Base-by-base conservation (phyloP, 2,329 filamentous ascomycete genomes). In the Talaromyces verruculosus region DNA sequence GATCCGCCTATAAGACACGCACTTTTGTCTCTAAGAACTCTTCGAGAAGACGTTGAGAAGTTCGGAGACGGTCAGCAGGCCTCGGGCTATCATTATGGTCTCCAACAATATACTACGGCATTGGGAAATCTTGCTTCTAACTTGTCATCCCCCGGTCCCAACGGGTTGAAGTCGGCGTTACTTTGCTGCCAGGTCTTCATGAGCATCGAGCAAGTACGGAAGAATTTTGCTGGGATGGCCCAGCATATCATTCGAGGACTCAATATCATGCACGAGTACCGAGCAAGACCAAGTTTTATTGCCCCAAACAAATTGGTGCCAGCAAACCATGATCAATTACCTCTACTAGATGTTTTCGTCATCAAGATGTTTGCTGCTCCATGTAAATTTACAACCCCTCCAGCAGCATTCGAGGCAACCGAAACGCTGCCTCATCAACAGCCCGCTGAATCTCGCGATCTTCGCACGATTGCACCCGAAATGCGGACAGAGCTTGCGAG, bases 111-210 rank as follows among this genome's bases (percentile, higher is more conserved):
- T 28, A 35, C 37, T 25, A 59, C 37, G 5, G 59, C 64, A 22
- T 51, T 65, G 19, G 49, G 59, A 0, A 41, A 30, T 13, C 64
- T 65, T 37, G 64, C 64, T 11, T 65, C 49, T 19, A 63, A 62
- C 49, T 47, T 65, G 41, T 65, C 64, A 7, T 65, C 28, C 19
- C 47, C 58, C 13, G 2, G 47, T 30, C 41, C 59, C 15, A 41
- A 25, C 19, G 49, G 28, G 10, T 51, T 65, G 39, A 65, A 63
- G 49, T 65, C 64, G 22, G 49, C 51, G 51, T 62, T 65, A 51
- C 64, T 65, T 51, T 65, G 64, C 39, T 65, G 64, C 39, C 59
- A 65, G 7, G 45, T 65, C 49, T 65, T 65, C 25, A 65, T 65
- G 49, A 65, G 64, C 41, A 65, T 65, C 51, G 64, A 65, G 64